Conservation (phyloP, 2,329 filamentous ascomycete species). For the Microdochium bolleyi region DNA sequence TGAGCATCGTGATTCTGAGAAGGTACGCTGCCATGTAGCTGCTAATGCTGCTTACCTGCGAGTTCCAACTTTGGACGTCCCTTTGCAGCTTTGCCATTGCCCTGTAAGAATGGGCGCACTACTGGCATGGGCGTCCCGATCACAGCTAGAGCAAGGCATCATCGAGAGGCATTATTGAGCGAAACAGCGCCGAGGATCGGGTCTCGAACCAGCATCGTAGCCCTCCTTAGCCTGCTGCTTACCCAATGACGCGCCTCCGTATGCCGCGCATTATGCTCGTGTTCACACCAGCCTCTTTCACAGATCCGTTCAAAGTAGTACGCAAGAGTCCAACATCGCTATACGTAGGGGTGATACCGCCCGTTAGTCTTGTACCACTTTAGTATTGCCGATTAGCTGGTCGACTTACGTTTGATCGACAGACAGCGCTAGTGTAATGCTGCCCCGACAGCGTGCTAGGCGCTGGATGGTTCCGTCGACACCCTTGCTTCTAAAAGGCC, state of each 20-base stretch:
- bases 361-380: background rate
- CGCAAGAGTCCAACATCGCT: background rate
- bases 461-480: background rate
- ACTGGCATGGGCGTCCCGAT: too few relatives aligned
- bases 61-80: too few relatives aligned
- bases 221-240: background rate
- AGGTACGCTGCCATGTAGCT: too few relatives aligned
- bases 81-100: too few relatives aligned
- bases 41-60: too few relatives aligned
- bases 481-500: background rate
- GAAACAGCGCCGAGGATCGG: background rate
- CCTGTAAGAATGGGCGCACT: too few relatives aligned
- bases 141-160: too few relatives aligned
- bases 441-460: background rate
- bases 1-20: too few relatives aligned
- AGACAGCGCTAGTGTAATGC: background rate
- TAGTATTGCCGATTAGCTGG: too few relatives aligned
- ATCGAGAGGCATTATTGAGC: background rate
- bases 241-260: background rate
- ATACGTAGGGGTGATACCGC: background rate
- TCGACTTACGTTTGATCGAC: background rate
- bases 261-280: background rate
- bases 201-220: background rate
- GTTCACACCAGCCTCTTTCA: background rate
- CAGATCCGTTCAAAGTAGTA: background rate